Base-by-base conservation (phyloP, 2,329 filamentous ascomycete species). In the Xylariaceae sp. region DNA sequence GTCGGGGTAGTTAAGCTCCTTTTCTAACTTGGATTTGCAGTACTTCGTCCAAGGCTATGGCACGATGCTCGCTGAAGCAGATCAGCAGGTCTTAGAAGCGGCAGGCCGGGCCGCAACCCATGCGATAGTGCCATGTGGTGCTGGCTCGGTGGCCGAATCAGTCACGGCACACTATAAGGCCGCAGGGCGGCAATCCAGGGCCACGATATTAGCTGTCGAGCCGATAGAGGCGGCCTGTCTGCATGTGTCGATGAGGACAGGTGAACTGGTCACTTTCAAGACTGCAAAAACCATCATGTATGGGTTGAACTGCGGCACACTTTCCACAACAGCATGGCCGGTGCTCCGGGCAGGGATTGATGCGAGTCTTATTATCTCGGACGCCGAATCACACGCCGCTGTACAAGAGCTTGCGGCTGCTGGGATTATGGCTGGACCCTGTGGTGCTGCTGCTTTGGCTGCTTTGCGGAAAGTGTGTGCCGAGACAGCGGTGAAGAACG, bases 1-100 rank as follows among this genome's bases (percentile, higher is more conserved):
- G n/a, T 18, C 50, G 7, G 13, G 11, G 30, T 52, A 15, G 17
- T 35, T 39, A 18, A 50, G 42, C n/a, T 23, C 42, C 10, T 17
- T 52, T 18, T 18, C 57, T 62, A 54, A 65, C 42, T 39, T 17
- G 17, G 4, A 49, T 4, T 51, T 11, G 10, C 51, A 82, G 72
- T 92, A 87, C 85, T 88, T 92, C 18, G 87, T 91, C 0, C 85
- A 93, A 61, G 90, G 90, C 0, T 94, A 93, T 67, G 78, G 78
- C 3, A 91, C 88, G 0, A 87, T 92, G 81, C 76, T 92, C 62
- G 71, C 73, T 2, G 90, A 94, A 68, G 76, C 84, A 0, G 87
- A 91, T 53, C 70, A 76, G 17, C 88, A 92, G 67, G 68, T 87
- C 8, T 68, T 77, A 0, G 72, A 73, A 0, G 64, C 75, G 0